phyloP scores from a whole-genome alignment of 345 rosid genomes.

The Brassica juncea region DNA sequence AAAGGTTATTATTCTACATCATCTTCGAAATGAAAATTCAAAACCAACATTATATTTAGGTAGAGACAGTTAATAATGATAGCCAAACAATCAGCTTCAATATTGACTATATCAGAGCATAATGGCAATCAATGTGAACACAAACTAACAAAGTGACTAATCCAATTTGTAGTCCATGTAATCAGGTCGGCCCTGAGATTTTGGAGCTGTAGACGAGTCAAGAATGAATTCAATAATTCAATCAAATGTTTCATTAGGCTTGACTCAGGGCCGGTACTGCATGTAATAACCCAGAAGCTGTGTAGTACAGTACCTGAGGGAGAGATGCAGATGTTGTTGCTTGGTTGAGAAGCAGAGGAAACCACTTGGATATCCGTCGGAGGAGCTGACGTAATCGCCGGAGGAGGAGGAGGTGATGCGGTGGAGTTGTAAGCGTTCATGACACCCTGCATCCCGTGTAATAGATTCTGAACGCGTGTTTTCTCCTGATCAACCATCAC shows the following conservation, averaged over 20 bases:
- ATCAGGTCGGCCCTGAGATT: no score
- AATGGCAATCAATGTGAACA: not conserved
- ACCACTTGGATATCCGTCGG: not conserved
- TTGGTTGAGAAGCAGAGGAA: slow-evolving; percentile 9
- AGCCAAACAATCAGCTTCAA: not conserved
- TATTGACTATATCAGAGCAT: no score
- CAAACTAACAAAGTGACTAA: not conserved
- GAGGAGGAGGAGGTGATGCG: slow-evolving; percentile 18
- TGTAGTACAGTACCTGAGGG: slow-evolving; percentile 29
- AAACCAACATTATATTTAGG: no score
- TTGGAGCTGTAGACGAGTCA: no score
- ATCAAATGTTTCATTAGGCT: no score
- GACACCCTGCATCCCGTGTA: slow-evolving; percentile 75
- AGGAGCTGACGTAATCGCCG: not conserved
- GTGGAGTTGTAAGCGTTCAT: slow-evolving; percentile 72
- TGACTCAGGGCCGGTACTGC: no score
- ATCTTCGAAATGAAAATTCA: no score
- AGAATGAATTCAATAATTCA: no score
- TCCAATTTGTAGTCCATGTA: not conserved
- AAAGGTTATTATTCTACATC: no score
- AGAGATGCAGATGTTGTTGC: slow-evolving; percentile 4
- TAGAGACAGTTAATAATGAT: no score
- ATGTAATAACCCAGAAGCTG: not conserved
- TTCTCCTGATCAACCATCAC: slow-evolving; percentile 65
- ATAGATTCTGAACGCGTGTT: slow-evolving; percentile 57